Evolutionary conservation across 192 early-diverging fungal genomes (phyloP).

Genomic region (Coemansia aciculifera): DNA sequence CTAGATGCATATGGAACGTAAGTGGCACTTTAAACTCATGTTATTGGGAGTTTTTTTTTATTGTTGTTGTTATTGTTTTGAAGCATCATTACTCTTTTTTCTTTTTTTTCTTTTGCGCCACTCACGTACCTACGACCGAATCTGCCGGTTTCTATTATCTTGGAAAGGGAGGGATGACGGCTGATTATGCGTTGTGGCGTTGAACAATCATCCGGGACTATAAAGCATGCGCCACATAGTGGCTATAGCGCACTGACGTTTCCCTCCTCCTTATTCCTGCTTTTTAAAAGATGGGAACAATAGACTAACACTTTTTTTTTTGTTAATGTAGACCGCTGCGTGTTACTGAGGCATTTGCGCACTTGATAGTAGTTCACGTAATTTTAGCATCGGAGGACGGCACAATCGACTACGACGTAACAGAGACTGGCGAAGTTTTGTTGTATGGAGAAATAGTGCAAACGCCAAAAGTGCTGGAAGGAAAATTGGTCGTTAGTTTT

Average conservation of each 20-base stretch:
- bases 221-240: not conserved
- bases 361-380: slow-evolving; percentile 26
- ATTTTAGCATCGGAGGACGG: slow-evolving; percentile 30
- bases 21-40: slow-evolving; percentile 14
- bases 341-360: slow-evolving; percentile 17
- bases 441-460: slow-evolving; percentile 12
- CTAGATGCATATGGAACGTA: slow-evolving; percentile 44
- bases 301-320: not conserved
- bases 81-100: not conserved
- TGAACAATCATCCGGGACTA: not conserved
- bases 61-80: slow-evolving; percentile 10
- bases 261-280: not conserved
- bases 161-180: not conserved
- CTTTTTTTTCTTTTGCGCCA: slow-evolving; percentile 7
- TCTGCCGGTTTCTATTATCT: not conserved
- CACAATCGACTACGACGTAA: slow-evolving; percentile 24
- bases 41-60: not conserved
- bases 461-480: slow-evolving; percentile 17
- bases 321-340: slow-evolving; percentile 21
- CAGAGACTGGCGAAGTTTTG: slow-evolving; percentile 18
- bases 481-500: slow-evolving; percentile 26
- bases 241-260: not conserved
- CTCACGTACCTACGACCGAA: not conserved
- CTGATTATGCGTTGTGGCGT: not conserved
- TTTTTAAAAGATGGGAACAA: not conserved